Conservation (phyloP, 768 basidiomycete genomes). For the Coprinellus micaceus region DNA sequence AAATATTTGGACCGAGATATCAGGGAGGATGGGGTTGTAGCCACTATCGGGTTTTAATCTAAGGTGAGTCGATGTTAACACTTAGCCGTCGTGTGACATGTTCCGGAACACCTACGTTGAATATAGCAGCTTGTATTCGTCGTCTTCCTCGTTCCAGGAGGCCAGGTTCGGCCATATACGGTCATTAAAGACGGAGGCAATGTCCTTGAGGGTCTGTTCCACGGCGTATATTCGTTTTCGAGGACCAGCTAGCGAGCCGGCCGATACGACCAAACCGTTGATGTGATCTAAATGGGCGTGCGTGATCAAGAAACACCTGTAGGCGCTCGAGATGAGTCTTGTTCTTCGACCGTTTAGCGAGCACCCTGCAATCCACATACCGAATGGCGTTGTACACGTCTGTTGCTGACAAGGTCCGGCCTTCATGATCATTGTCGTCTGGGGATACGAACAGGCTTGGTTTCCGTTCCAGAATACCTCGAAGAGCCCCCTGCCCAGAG, state of each 20-base stretch:
- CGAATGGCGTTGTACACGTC: slow-evolving; percentile 54
- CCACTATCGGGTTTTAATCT: slow-evolving; percentile 51
- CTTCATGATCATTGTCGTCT: slow-evolving; percentile 20
- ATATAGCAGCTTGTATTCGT: slow-evolving; percentile 58
- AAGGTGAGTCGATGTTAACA: background rate
- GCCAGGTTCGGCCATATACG: slow-evolving; percentile 85
- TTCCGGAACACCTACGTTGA: slow-evolving; percentile 46
- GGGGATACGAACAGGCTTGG: background rate
- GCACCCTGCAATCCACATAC: slow-evolving; percentile 26
- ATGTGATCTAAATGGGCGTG: slow-evolving; percentile 93
- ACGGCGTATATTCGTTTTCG: slow-evolving; percentile 64
- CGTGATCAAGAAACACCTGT: slow-evolving; percentile 79
- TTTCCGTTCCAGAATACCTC: slow-evolving; percentile 45
- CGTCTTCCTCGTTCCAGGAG: slow-evolving; percentile 63
- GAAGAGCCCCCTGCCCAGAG: slow-evolving; percentile 80
- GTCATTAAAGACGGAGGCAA: slow-evolving; percentile 68
- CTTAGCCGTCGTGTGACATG: background rate
- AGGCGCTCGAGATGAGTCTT: slow-evolving; percentile 4
- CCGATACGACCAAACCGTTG: slow-evolving; percentile 75
- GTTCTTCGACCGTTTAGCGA: background rate
- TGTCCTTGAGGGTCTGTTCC: slow-evolving; percentile 57
- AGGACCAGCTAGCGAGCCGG: slow-evolving; percentile 65
- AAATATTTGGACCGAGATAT: slow-evolving; percentile 63
- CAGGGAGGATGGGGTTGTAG: slow-evolving; percentile 49
- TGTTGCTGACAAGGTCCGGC: slow-evolving; percentile 33